Evolutionary conservation across 306 rosid genomes (phyloP).

Genomic region (Nissolia schottii): DNA sequence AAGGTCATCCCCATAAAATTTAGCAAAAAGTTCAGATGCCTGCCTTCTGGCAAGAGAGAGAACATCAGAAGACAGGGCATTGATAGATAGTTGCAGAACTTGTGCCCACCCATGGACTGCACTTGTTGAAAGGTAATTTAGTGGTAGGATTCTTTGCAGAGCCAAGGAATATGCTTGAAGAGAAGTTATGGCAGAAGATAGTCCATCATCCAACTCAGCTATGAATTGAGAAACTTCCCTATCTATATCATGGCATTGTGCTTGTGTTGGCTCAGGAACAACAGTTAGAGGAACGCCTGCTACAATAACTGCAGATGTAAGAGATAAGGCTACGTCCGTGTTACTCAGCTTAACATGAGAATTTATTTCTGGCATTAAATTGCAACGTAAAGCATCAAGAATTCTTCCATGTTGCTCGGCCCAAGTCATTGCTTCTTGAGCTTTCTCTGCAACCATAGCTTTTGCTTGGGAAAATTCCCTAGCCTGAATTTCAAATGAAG

Average conservation of each 20-base stretch:
- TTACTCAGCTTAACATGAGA: constrained; percentile 43
- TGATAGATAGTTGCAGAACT: constrained; percentile 64
- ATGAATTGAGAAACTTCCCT: constrained; percentile 74
- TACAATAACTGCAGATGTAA: constrained; percentile 72
- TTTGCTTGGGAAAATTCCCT: constrained; percentile 83
- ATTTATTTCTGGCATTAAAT: constrained; percentile 62
- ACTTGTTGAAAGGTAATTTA: constrained; percentile 81
- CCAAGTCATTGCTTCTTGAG: constrained; percentile 92
- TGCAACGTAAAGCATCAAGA: constrained; percentile 76
- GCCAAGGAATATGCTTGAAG: constrained; percentile 78
- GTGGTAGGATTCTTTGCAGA: constrained; percentile 80
- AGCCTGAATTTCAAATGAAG: constrained; percentile 79
- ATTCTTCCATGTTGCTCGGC: constrained; percentile 92
- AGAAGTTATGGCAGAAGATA: constrained; percentile 59
- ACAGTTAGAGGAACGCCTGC: constrained; percentile 93
- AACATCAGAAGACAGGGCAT: constrained; percentile 66
- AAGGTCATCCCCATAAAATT: constrained; percentile 46
- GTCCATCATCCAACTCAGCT: constrained; percentile 72
- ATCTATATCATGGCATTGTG: constrained; percentile 88
- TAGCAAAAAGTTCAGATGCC: constrained; percentile 73
- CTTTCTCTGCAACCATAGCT: constrained; percentile 71
- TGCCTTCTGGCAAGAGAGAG: constrained; percentile 85
- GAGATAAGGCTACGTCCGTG: constrained; percentile 68
- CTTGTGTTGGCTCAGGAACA: constrained; percentile 99
- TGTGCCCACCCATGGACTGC: constrained; percentile 94